Percentiles rank a stretch among this genome's conserved stretches.
phyloP scores from a whole-genome alignment of 306 rosid genomes.

The Mimosa bimucronata region DNA sequence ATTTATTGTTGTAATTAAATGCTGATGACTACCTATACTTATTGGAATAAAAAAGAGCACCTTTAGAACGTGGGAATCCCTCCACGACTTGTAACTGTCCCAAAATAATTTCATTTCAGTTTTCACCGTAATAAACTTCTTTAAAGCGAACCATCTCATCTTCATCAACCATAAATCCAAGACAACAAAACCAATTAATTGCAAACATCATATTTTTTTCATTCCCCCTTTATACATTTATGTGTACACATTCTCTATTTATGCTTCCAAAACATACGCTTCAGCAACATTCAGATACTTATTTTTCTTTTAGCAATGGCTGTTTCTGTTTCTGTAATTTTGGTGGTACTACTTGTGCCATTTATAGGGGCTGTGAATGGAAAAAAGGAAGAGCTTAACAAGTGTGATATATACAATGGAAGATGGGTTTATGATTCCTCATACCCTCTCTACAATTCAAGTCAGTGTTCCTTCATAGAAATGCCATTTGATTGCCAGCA shows the following conservation, averaged over 20 bases:
- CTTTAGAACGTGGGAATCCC: background rate
- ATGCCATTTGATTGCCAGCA: slow-evolving; percentile 34
- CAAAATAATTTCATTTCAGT: background rate
- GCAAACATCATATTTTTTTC: no score
- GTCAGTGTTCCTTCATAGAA: slow-evolving; percentile 35
- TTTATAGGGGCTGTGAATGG: slow-evolving; percentile 5
- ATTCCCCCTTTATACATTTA: background rate
- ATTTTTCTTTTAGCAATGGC: background rate
- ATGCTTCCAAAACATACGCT: background rate
- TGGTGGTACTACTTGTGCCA: slow-evolving; percentile 1
- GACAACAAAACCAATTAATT: no score
- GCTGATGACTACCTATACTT: background rate
- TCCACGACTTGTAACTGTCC: background rate
- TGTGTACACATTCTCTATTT: background rate
- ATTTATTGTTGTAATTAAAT: background rate
- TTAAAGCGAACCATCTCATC: background rate
- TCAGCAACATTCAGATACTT: background rate
- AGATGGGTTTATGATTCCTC: slow-evolving; percentile 51
- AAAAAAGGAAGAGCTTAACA: background rate
- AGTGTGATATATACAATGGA: slow-evolving; percentile 41
- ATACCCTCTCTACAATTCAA: slow-evolving; percentile 46
- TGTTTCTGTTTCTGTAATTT: background rate
- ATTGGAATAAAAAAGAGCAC: background rate
- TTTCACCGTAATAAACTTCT: background rate
- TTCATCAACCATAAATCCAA: background rate